Evolutionary conservation across 139 green algal species (phyloP).

Genomic region (Chlorella sp.): DNA sequence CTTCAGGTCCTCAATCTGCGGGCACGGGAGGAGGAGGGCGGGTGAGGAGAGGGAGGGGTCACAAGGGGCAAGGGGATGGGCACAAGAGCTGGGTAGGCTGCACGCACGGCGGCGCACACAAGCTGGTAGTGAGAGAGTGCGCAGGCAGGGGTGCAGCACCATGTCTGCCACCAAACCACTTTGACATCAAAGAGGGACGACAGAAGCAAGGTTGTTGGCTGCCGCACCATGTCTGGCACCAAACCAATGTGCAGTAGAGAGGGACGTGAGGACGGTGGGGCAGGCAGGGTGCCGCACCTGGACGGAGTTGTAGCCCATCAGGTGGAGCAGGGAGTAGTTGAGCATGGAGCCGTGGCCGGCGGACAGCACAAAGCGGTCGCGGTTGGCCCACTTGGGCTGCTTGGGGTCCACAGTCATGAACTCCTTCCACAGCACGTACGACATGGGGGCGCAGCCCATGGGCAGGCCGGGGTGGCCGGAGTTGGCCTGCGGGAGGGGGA

Average conservation of each 20-base stretch:
- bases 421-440: slow-evolving; percentile 97
- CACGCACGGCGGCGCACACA: too few relatives aligned
- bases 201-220: too few relatives aligned
- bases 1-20: slow-evolving; percentile 96
- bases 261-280: background rate
- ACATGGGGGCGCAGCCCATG: slow-evolving; percentile 98
- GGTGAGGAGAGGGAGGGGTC: background rate
- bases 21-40: background rate
- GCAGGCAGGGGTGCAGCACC: too few relatives aligned
- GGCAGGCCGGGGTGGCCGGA: slow-evolving; percentile 96
- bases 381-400: slow-evolving; percentile 93
- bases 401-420: slow-evolving; percentile 97
- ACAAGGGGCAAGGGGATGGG: too few relatives aligned
- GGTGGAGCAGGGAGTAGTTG: slow-evolving; percentile 97
- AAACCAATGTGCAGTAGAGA: background rate
- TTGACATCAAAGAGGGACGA: background rate
- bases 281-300: background rate
- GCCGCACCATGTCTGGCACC: background rate
- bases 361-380: slow-evolving; percentile 98
- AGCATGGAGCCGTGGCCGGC: slow-evolving; percentile 99
- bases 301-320: slow-evolving; percentile 85
- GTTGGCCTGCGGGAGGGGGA: slow-evolving; percentile 80
- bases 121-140: too few relatives aligned
- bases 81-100: too few relatives aligned
- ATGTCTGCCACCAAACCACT: background rate